Evolutionary conservation across 2,329 filamentous ascomycete species (phyloP), one percentile per base, ranked within the genome.

Genomic region (Penicillium sp.): DNA sequence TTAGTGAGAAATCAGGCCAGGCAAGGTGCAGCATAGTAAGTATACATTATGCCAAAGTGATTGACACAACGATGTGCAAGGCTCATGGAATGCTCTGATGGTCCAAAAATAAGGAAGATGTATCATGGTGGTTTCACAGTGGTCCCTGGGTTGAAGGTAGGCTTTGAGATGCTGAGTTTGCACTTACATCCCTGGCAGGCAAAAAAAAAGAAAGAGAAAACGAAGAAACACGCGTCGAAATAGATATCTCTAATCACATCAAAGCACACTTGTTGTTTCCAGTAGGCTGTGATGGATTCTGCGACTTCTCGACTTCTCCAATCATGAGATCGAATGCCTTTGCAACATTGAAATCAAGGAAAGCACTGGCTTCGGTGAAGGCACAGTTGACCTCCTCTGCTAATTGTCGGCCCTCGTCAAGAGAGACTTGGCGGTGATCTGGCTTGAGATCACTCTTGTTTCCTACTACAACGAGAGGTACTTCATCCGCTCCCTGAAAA

Each of bases 391-490:
- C 89, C 75, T 94, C 90, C 67, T 93, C 89, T 7, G 89, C 87
- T 40, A 97, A 79, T 69, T 88, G 89, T 72, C 89, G 89, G 64
- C 92, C 94, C 65, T 96, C 90, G 61, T 96, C 92, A 48, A 86
- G 76, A 31, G 86, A 87, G 63, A 99, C 92, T 76, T 97, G 92
- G 64, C 94, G 89, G 78, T 96, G 92, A 74, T 97, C 93, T 49
- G 92, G 88, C 57, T 91, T 87, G 54, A 99, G 81, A 75, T 99
- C 94, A 72, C 88, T 92, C 81, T 99, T 99, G 81, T 99, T 99
- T 66, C 92, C 94, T 50, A 99, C 92, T 58, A 99, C 88, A 66
- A 95, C 91, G 66, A 97, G 88, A 9, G 94, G 94, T 49, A 97
- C 91, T 74, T 88, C 89, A 66, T 97, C 92, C 55, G 92, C 90